Percentiles rank a stretch among this genome's conserved stretches.
Conservation (phyloP, 805 yeast genomes). For the Candida orba region DNA sequence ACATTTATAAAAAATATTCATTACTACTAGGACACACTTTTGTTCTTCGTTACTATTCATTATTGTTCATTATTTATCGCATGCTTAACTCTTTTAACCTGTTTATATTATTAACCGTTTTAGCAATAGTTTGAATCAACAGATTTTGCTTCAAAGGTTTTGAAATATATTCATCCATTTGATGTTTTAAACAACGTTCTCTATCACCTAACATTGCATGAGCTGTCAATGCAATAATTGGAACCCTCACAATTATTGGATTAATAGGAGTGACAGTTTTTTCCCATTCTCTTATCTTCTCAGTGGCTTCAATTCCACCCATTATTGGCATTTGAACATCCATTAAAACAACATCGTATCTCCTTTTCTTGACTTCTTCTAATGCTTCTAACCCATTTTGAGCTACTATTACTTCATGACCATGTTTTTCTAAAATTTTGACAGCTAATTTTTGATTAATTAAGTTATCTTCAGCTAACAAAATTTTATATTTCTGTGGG, state of each 20-base stretch:
- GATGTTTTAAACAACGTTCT: slow-evolving; percentile 78
- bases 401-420: slow-evolving; percentile 77
- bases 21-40: no score
- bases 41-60: not conserved
- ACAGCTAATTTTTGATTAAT: slow-evolving; percentile 87
- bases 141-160: slow-evolving; percentile 82
- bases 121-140: slow-evolving; percentile 76
- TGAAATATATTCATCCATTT: slow-evolving; percentile 87
- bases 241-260: slow-evolving; percentile 66
- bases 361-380: slow-evolving; percentile 60
- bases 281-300: slow-evolving; percentile 83
- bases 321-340: slow-evolving; percentile 94
- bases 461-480: slow-evolving; percentile 81
- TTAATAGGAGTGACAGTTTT: slow-evolving; percentile 66
- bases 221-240: slow-evolving; percentile 85
- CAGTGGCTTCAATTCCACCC: slow-evolving; percentile 94
- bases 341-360: slow-evolving; percentile 80
- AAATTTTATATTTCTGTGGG: slow-evolving; percentile 61
- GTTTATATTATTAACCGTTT: slow-evolving; percentile 67
- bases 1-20: no score
- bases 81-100: slow-evolving; percentile 42
- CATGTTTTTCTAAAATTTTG: slow-evolving; percentile 76
- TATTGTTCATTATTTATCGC: not conserved
- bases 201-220: slow-evolving; percentile 94
- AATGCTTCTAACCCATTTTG: slow-evolving; percentile 81